Evolutionary conservation across 2,329 filamentous ascomycete species (phyloP).

Genomic region (Pseudophaeomoniella oleicola): DNA sequence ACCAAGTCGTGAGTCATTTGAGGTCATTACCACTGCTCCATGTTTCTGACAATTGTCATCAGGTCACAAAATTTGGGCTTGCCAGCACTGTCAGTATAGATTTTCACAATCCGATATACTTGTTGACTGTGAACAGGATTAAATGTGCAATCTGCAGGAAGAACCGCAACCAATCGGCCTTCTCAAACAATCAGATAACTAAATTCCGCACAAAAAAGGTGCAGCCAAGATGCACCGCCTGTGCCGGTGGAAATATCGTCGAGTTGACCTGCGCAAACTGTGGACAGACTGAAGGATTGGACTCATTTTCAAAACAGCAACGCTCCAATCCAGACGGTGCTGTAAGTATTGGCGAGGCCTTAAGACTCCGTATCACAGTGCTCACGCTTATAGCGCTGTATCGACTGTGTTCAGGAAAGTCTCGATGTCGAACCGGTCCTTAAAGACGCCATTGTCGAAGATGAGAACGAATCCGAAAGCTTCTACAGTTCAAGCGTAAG

Average conservation of each 20-base stretch:
- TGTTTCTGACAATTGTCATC: too few relatives aligned
- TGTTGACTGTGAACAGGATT: constrained; percentile 20
- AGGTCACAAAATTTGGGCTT: not conserved
- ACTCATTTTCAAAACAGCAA: constrained; percentile 35
- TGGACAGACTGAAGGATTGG: constrained; percentile 28
- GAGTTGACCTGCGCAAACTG: constrained; percentile 37
- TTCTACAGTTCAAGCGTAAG: not conserved
- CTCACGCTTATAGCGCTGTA: constrained; percentile 23
- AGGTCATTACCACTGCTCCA: too few relatives aligned
- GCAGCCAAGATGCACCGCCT: constrained; percentile 27
- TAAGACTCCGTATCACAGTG: constrained; percentile 2
- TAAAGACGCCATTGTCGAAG: constrained; percentile 15
- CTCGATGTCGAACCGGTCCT: constrained; percentile 16
- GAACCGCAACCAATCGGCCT: constrained; percentile 20
- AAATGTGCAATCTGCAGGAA: constrained; percentile 33
- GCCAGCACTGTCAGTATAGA: not conserved
- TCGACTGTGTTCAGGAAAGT: constrained; percentile 20
- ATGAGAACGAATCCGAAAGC: constrained; percentile 9
- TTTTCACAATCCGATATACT: too few relatives aligned
- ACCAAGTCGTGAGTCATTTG: too few relatives aligned
- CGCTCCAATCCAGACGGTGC: constrained; percentile 28
- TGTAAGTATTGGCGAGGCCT: constrained; percentile 20
- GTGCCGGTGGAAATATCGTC: constrained; percentile 24
- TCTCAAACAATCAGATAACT: constrained; percentile 33
- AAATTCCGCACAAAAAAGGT: constrained; percentile 11